phyloP scores from a whole-genome alignment of 2,329 filamentous ascomycete genomes.

The Bipolaris bicolor region DNA sequence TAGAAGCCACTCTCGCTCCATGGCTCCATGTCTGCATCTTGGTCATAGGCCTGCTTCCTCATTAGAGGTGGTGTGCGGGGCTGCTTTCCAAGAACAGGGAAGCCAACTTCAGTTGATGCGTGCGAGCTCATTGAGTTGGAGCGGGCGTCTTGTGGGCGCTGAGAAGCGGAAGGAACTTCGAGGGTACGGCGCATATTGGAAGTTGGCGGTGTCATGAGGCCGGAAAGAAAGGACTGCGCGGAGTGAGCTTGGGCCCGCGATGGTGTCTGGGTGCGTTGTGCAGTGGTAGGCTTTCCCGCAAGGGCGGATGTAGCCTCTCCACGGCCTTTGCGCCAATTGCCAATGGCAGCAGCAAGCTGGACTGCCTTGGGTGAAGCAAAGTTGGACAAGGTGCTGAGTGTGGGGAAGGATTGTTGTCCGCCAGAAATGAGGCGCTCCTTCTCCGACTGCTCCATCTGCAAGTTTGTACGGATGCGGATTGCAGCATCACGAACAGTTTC shows the following conservation, averaged over 20 bases:
- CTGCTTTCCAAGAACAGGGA: constrained; percentile 40
- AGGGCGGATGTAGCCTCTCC: constrained; percentile 56
- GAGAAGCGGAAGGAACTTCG: constrained; percentile 47
- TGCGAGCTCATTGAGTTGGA: constrained; percentile 39
- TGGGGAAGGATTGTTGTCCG: constrained; percentile 66
- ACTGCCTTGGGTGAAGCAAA: constrained; percentile 84
- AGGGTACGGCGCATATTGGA: constrained; percentile 71
- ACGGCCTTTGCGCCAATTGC: constrained; percentile 81
- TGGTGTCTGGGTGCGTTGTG: constrained; percentile 43
- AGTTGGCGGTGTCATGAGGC: constrained; percentile 87
- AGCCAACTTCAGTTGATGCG: constrained; percentile 38
- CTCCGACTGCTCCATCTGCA: constrained; percentile 98
- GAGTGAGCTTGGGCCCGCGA: constrained; percentile 51
- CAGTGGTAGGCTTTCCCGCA: constrained; percentile 38
- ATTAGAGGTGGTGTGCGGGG: constrained; percentile 62
- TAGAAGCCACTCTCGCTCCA: constrained; percentile 56
- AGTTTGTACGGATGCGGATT: constrained; percentile 88
- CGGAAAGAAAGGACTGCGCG: constrained; percentile 71
- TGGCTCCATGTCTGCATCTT: constrained; percentile 61
- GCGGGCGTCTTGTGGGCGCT: constrained; percentile 34
- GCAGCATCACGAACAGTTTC: constrained; percentile 85
- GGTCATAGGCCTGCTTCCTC: constrained; percentile 63
- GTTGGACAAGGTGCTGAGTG: constrained; percentile 76
- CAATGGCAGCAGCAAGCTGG: constrained; percentile 95
- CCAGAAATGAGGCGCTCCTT: constrained; percentile 82